Percentiles rank a stretch among this genome's conserved stretches.
Evolutionary conservation across 2,329 filamentous ascomycete genomes (phyloP).

Genomic region (Fusarium solani-melongenae): DNA sequence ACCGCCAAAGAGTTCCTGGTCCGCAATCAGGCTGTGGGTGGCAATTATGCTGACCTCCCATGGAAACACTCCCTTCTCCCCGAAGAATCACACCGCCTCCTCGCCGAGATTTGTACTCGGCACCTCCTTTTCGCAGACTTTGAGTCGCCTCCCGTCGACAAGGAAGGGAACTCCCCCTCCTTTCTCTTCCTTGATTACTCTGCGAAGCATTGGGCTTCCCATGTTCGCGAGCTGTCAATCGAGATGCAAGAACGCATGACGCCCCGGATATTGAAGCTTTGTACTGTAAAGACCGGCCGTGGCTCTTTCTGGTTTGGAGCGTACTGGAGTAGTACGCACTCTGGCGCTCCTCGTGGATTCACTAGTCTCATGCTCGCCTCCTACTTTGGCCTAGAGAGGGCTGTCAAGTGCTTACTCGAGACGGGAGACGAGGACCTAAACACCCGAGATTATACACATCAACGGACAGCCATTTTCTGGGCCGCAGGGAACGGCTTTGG

Average conservation of each 20-base stretch:
- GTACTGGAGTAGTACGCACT: neutral
- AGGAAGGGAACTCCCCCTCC: neutral
- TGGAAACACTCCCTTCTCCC: slow-evolving; percentile 26
- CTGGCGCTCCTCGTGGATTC: neutral
- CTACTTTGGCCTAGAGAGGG: slow-evolving; percentile 1
- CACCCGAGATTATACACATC: neutral
- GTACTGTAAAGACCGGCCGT: neutral
- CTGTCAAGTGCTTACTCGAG: slow-evolving; percentile 1
- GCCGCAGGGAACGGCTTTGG: slow-evolving; percentile 10
- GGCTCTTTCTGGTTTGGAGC: slow-evolving; percentile 2
- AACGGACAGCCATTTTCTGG: slow-evolving; percentile 6
- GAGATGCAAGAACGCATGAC: neutral
- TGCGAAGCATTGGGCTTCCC: slow-evolving; percentile 13
- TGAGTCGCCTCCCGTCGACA: slow-evolving; percentile 1
- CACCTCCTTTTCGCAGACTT: neutral
- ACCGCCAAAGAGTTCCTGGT: slow-evolving; percentile 39
- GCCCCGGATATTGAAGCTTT: neutral
- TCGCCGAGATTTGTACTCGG: slow-evolving; percentile 27
- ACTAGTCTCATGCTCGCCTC: neutral
- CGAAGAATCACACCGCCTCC: slow-evolving; percentile 19
- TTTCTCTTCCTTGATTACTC: slow-evolving; percentile 9
- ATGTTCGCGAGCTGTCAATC: neutral
- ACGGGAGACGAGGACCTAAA: neutral
- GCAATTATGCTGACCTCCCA: neutral
- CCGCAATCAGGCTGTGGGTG: neutral